These are phyloP conservation scores for Lyophyllum shimeji DNA, from an alignment of 768 basidiomycete genomes.

Conservation along the genomic window DNA sequence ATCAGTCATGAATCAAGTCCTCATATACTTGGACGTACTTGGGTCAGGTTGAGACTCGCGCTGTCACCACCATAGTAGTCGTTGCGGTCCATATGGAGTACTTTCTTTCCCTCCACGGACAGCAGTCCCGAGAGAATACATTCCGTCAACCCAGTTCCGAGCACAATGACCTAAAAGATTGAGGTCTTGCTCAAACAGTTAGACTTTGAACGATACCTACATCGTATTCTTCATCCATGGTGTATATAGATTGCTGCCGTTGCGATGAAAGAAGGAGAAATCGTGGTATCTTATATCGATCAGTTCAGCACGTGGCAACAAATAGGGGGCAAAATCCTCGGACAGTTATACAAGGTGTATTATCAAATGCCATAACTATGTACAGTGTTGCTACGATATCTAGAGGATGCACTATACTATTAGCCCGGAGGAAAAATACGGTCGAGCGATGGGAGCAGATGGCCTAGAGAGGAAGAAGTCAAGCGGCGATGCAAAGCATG, in stretches of 20 bases:
- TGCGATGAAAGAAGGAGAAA: constrained; percentile 12
- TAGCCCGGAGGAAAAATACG: constrained; percentile 1
- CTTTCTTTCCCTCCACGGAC: constrained; percentile 99
- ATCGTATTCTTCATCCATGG: constrained; percentile 99
- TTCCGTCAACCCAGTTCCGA: constrained; percentile 97
- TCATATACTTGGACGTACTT: constrained; percentile 52
- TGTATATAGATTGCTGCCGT: constrained; percentile 22
- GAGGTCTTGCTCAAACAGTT: constrained; percentile 12
- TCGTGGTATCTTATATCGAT: constrained; percentile 19
- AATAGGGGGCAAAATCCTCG: background rate
- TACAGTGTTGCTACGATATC: constrained; percentile 13
- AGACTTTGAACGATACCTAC: constrained; percentile 39
- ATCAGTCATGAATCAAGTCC: background rate
- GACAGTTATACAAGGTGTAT: constrained; percentile 1
- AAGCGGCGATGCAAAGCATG: constrained; percentile 1
- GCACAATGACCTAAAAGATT: constrained; percentile 69
- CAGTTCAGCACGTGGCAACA: constrained; percentile 18
- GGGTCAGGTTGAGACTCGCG: constrained; percentile 95
- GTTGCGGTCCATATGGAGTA: constrained; percentile 97
- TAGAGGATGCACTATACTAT: constrained; percentile 5
- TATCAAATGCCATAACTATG: constrained; percentile 1
- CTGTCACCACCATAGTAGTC: constrained; percentile 99
- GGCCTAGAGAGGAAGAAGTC: constrained; percentile 1
- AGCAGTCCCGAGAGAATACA: constrained; percentile 97
- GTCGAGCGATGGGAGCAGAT: constrained; percentile 7